Conservation (phyloP, 345 rosid species). For the Dipteronia sinensis region DNA sequence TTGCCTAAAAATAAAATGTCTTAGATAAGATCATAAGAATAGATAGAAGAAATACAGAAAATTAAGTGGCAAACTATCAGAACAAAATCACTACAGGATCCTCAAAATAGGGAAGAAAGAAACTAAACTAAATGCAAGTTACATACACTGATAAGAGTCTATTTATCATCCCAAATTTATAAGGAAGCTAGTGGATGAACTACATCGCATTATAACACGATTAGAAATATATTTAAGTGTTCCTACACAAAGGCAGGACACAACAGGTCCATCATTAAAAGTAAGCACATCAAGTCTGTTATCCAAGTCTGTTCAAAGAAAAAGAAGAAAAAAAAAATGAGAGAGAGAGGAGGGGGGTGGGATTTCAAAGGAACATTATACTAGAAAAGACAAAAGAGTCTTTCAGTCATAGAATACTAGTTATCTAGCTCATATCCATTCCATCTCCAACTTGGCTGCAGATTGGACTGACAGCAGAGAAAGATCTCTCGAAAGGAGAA, state of each 20-base stretch:
- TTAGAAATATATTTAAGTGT: conserved; percentile 39
- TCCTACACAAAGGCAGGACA: conserved; percentile 58
- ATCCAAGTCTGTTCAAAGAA: conserved; percentile 45
- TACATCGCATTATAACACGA: conserved; percentile 50
- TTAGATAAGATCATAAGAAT: not conserved
- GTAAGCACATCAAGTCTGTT: conserved; percentile 50
- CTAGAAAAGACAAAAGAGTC: conserved; percentile 25
- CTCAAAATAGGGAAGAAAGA: conserved; percentile 22
- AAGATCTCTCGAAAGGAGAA: conserved; percentile 96
- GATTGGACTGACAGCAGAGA: conserved; percentile 84
- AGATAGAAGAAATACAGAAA: not conserved
- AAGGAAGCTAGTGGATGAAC: conserved; percentile 35
- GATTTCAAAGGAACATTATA: conserved; percentile 34
- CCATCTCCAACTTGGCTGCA: conserved; percentile 95
- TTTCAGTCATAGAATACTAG: conserved; percentile 29
- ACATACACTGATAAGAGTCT: conserved; percentile 18
- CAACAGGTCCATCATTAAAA: conserved; percentile 43
- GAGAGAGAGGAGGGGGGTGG: too few species aligned
- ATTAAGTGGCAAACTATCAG: not conserved
- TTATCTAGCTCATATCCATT: conserved; percentile 90
- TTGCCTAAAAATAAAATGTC: not conserved
- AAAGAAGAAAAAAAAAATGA: conserved; percentile 11
- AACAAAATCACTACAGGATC: conserved; percentile 15
- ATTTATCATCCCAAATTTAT: conserved; percentile 21
- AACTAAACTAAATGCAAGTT: conserved; percentile 23